Conservation (phyloP, 139 green algal species). For the Picochlorum costavermella region DNA sequence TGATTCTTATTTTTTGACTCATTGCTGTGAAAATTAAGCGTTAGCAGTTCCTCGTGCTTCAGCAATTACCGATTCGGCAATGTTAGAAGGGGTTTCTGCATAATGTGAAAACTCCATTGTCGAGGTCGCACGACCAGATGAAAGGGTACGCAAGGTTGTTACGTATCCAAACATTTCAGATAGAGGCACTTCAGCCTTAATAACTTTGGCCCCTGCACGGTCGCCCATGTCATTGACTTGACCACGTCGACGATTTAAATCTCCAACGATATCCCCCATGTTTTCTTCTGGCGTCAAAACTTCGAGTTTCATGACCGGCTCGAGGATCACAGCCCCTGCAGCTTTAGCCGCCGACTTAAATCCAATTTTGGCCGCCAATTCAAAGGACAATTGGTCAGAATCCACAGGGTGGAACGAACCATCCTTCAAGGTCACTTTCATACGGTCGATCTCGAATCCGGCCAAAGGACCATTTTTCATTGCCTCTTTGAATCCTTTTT, state of each 20-base stretch:
- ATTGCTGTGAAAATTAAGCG: no score
- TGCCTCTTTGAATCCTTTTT: conserved; percentile 91
- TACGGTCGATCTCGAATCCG: conserved; percentile 93
- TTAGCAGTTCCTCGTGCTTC: no score
- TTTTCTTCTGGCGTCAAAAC: conserved; percentile 90
- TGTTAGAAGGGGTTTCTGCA: no score
- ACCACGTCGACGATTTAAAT: conserved; percentile 94
- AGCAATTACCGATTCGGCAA: no score
- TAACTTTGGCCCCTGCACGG: conserved; percentile 85
- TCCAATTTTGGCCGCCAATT: conserved; percentile 76
- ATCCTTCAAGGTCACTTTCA: conserved; percentile 78
- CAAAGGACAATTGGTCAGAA: conserved; percentile 93
- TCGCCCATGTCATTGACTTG: conserved; percentile 80
- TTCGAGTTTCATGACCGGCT: conserved; percentile 98
- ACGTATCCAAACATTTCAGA: conserved; percentile 99
- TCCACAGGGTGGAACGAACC: conserved; percentile 98
- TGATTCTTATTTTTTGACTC: no score
- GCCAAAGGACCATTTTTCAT: conserved; percentile 85
- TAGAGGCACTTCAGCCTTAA: conserved; percentile 80
- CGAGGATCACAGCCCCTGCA: conserved; percentile 76
- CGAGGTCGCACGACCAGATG: no score
- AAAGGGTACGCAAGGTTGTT: conserved; percentile 78
- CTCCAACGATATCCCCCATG: conserved; percentile 96
- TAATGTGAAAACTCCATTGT: no score
- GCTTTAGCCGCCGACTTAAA: conserved; percentile 86